phyloP scores from a whole-genome alignment of 495 filamentous ascomycete genomes.

The Evernia prunastri region DNA sequence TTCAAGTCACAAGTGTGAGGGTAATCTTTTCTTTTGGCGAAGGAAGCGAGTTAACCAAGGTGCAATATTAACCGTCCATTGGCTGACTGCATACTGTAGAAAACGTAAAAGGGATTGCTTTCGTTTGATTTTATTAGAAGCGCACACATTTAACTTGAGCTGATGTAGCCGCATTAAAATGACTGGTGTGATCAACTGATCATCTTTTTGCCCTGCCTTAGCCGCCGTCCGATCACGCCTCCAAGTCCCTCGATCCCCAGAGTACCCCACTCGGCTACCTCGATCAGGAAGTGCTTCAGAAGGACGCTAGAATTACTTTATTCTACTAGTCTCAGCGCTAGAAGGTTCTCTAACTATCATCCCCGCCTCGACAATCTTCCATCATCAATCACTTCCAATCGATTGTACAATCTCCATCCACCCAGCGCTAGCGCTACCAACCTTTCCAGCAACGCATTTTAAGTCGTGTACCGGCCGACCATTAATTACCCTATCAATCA shows the following conservation, averaged over 20 bases:
- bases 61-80: background rate
- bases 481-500: background rate
- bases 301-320: slow-evolving; percentile 19
- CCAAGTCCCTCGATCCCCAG: slow-evolving; percentile 10
- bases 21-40: too few species aligned
- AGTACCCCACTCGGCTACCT: background rate
- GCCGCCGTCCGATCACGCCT: background rate
- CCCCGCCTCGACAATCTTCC: too few species aligned
- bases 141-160: slow-evolving; percentile 12
- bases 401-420: background rate
- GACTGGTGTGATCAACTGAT: background rate
- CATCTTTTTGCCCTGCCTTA: too few species aligned
- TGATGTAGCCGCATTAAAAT: background rate
- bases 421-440: background rate
- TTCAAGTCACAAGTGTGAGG: too few species aligned
- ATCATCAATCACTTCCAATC: background rate
- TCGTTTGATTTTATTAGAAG: too few species aligned
- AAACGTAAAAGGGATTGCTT: too few species aligned
- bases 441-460: background rate
- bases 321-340: slow-evolving; percentile 5
- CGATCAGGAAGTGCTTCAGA: slow-evolving; percentile 18
- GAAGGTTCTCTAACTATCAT: too few species aligned
- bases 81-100: background rate
- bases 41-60: too few species aligned
- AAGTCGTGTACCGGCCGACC: too few species aligned